Evolutionary conservation across 2,329 filamentous ascomycete species (phyloP), one percentile per base, ranked within the genome.

Genomic region (Phyllosticta paracitricarpa): DNA sequence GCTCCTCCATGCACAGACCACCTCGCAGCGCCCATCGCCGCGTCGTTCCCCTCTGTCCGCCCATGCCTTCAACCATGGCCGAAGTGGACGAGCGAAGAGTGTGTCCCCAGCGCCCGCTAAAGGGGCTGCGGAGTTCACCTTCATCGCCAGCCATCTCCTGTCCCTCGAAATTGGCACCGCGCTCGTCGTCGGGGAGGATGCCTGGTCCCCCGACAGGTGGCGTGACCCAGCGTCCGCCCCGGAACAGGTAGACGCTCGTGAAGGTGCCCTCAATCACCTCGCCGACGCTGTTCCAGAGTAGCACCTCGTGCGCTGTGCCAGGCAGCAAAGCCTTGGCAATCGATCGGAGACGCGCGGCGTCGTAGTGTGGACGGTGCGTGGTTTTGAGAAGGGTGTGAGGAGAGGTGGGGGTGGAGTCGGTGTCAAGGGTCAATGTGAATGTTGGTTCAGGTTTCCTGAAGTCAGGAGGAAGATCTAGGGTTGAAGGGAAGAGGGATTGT

Each of bases 371-470:
- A 14, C 93, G 84, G 56, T 81, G 78, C 0, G 89, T 94, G 0
- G 93, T 97, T 74, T 99, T 97, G 77, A 89, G 89, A 62, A 87
- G 85, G 0, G 92, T 96, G 69, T 87, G 89, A n/a, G 84, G 81
- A 0, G 80, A 80, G 0, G 80, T 77, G 0, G 71, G 68, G 0
- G 81, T 88, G 3, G 76, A 68, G 28, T 74, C 62, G 0, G 76
- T 75, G 70, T 88, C 85, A 12, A 87, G 68, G 14, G 76, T 72
- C 17, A 87, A 67, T 2, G 62, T 66, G 64, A 73, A 71, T 26
- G 65, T 57, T 53, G 68, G 65, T 51, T 68, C 17, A 3, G 61
- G 22, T 14, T 51, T 61, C 53, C 59, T 65, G 40, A 66, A 65
- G 65, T 68, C 64, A 19, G 65, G 62, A 1, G 82, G 82, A 0